Evolutionary conservation across 75 land plant species (phyloP), one percentile per base, ranked within the genome.

Genomic region (Larix kaempferi): DNA sequence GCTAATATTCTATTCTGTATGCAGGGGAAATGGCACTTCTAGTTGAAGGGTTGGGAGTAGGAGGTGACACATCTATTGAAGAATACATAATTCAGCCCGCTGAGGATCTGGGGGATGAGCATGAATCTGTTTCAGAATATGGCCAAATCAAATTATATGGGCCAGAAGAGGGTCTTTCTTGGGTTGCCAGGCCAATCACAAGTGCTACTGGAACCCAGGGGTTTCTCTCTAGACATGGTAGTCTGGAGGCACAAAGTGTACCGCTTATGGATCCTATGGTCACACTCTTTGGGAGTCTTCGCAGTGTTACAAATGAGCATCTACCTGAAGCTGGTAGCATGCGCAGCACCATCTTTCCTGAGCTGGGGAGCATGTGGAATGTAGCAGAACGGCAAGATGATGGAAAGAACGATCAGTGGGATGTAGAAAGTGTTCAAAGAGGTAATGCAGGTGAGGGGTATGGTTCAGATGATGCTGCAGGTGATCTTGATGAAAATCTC

Each of bases 21-120:
- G 59, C 90, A 95, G 98, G 89, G 59, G 99, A 96, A 81, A 84
- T 96, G 88, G 97, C 99, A 27, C 80, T 96, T 62, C 84, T 96
- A 35, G 93, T 94, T 56, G 99, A 96, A 78, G 99, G 99, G 25
- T 76, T 96, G 4, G 93, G 91, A 14, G 89, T 87, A 44, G 97
- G 97, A 19, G 91, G 79, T 37, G 94, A 91, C 57, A 90, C 90
- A 64, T 81, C 91, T 8, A 82, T 96, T 4, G 92, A 96, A 74
- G 94, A 94, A 78, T 96, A 96, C 78, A 69, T 96, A 62, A 82
- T 96, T 79, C 88, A 90, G 44, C 95, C 98, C 44, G 92, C 84
- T 54, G 85, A 89, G 78, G 89, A 78, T 0, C 67, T 78, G 12
- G 80, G 52, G 65, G 88, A 84, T 55, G 86, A 82, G 54, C 76